These are phyloP conservation scores for Chlorella sorokiniana DNA, from an alignment of 139 green algal genomes.

Conservation along the genomic window DNA sequence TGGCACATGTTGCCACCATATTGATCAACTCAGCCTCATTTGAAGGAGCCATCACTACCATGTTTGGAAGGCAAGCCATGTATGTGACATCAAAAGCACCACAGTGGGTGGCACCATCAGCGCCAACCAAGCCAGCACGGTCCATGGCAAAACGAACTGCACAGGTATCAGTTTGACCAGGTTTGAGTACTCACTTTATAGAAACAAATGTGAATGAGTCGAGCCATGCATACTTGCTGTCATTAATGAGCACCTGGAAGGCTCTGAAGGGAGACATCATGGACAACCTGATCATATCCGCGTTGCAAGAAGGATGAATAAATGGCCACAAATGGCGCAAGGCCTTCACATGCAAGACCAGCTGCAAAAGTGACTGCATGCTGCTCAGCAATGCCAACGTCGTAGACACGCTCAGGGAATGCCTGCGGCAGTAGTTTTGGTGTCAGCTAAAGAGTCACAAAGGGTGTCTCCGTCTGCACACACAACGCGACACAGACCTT, in stretches of 20 bases:
- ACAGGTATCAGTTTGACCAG: conserved; percentile 2
- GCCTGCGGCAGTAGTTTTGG: too few relatives aligned
- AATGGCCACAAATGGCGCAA: conserved; percentile 94
- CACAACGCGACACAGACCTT: conserved; percentile 26
- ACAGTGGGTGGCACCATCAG: conserved; percentile 96
- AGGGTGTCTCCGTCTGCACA: too few relatives aligned
- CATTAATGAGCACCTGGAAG: conserved; percentile 73
- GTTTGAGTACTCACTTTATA: background rate
- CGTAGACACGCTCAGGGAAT: conserved; percentile 91
- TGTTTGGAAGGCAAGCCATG: conserved; percentile 97
- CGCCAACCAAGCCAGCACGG: conserved; percentile 95
- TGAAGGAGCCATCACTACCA: conserved; percentile 96
- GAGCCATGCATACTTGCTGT: background rate
- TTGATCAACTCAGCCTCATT: conserved; percentile 96
- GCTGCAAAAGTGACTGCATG: conserved; percentile 97
- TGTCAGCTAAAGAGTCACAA: too few relatives aligned
- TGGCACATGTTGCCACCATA: conserved; percentile 90
- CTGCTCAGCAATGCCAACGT: conserved; percentile 99
- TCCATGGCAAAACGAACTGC: conserved; percentile 98
- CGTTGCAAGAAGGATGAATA: conserved; percentile 99
- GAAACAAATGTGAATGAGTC: background rate
- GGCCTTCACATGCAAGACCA: conserved; percentile 92
- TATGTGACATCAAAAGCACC: conserved; percentile 95
- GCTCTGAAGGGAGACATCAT: conserved; percentile 97
- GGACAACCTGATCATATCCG: conserved; percentile 96